These are phyloP conservation scores for Gastrolobium villosum DNA, from an alignment of 306 rosid species.

Conservation along the genomic window DNA sequence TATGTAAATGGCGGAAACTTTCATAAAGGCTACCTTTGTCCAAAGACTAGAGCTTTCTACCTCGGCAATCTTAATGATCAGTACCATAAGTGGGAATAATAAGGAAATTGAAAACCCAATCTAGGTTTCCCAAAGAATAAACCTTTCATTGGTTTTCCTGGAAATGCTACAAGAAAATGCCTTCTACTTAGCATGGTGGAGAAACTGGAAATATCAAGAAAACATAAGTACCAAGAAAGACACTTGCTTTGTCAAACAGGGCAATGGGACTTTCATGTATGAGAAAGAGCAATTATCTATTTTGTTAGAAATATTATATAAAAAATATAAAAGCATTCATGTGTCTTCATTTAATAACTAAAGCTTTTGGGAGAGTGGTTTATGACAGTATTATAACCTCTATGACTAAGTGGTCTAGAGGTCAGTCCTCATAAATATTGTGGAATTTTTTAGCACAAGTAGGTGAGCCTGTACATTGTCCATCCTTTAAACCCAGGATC, in stretches of 20 bases:
- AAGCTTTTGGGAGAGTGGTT: too few relatives aligned
- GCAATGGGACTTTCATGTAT: constrained; percentile 9
- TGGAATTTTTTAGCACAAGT: too few relatives aligned
- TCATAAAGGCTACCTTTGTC: constrained; percentile 1
- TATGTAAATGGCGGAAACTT: constrained; percentile 2
- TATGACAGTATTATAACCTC: too few relatives aligned
- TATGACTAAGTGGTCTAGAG: too few relatives aligned
- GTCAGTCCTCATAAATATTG: too few relatives aligned
- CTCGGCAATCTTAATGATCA: not conserved
- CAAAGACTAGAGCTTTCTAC: not conserved
- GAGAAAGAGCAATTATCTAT: constrained; percentile 17
- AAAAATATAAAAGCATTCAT: too few relatives aligned
- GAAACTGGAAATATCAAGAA: constrained; percentile 14
- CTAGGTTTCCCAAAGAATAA: not conserved
- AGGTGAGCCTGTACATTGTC: too few relatives aligned
- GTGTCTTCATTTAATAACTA: too few relatives aligned
- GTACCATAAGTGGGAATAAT: not conserved
- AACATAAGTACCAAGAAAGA: constrained; percentile 5
- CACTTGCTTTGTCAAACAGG: constrained; percentile 19
- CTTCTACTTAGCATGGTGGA: not conserved
- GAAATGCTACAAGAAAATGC: not conserved
- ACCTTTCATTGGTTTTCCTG: not conserved
- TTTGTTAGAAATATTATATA: too few relatives aligned
- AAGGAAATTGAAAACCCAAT: not conserved
- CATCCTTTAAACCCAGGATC: too few relatives aligned